Evolutionary conservation across 805 yeast genomes (phyloP).

Genomic region (Wickerhamiella siamensis): DNA sequence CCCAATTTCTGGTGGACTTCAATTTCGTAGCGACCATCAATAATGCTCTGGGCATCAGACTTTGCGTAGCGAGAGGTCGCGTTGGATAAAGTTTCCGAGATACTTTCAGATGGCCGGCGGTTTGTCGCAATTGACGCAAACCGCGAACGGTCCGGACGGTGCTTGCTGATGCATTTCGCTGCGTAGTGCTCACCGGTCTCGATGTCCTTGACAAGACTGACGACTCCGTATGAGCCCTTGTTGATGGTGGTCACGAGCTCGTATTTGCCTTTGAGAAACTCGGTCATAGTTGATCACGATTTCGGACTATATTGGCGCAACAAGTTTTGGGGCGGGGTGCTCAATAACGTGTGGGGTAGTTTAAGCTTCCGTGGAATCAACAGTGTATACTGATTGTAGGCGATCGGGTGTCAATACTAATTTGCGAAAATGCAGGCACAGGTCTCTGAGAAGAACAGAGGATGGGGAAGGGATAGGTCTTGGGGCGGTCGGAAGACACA

Average conservation of each 20-base stretch:
- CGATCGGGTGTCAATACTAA: too few species aligned
- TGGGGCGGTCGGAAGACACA: too few species aligned
- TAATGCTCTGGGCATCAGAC: slow-evolving; percentile 4
- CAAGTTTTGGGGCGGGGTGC: too few species aligned
- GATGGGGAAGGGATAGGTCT: too few species aligned
- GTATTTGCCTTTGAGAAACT: slow-evolving; percentile 28
- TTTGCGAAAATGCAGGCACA: too few species aligned
- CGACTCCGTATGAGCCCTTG: slow-evolving; percentile 89
- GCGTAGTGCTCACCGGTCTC: slow-evolving; percentile 49
- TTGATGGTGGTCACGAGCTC: slow-evolving; percentile 47
- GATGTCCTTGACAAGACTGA: slow-evolving; percentile 67
- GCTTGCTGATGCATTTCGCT: slow-evolving; percentile 49
- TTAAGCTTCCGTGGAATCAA: too few species aligned
- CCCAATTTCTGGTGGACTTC: slow-evolving; percentile 62
- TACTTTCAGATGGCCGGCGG: neutral
- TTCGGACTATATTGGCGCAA: too few species aligned
- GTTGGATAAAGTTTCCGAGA: neutral
- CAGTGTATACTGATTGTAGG: too few species aligned
- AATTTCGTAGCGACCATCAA: slow-evolving; percentile 37
- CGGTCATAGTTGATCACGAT: neutral
- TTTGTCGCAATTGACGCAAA: slow-evolving; percentile 10
- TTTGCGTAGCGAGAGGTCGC: neutral
- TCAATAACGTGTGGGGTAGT: too few species aligned
- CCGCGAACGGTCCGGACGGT: slow-evolving; percentile 6
- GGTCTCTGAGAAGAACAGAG: too few species aligned